A percentile compares a stretch with the other conserved stretches of the same genome.
phyloP scores from a whole-genome alignment of 805 yeast genomes.

The Hanseniaspora clermontiae region DNA sequence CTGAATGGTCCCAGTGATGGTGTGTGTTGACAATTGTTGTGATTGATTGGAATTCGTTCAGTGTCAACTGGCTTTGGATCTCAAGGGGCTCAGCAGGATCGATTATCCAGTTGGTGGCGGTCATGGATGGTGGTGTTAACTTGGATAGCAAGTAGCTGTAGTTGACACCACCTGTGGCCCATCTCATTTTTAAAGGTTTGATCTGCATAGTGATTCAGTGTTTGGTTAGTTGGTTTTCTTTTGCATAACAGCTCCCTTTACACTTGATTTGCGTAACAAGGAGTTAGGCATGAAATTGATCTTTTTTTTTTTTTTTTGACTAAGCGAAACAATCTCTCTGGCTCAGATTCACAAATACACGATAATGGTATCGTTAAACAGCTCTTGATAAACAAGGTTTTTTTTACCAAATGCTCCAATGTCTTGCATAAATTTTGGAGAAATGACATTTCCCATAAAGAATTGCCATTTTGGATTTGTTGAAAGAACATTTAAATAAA shows the following conservation, averaged over 20 bases:
- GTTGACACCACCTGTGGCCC: conserved; percentile 81
- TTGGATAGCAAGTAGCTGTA: conserved; percentile 62
- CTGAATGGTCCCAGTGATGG: conserved; percentile 92
- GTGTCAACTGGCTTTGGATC: conserved; percentile 35
- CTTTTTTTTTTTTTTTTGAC: background rate
- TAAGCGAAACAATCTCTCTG: background rate
- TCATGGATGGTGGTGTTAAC: conserved; percentile 45
- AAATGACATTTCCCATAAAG: background rate
- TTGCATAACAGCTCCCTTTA: too few species aligned
- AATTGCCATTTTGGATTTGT: background rate
- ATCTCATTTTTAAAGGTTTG: conserved; percentile 75
- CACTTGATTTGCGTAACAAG: background rate
- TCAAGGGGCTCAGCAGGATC: conserved; percentile 89
- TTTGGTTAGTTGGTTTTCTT: background rate
- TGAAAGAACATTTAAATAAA: background rate
- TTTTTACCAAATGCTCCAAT: too few species aligned
- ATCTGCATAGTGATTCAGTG: conserved; percentile 52
- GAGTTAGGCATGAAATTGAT: background rate
- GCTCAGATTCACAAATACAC: background rate
- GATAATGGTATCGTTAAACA: too few species aligned
- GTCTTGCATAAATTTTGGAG: too few species aligned
- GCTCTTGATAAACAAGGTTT: background rate
- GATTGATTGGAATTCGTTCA: conserved; percentile 36
- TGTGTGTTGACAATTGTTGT: conserved; percentile 85
- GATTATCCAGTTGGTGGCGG: conserved; percentile 56